Conservation (phyloP, 176 grass and related monocot genomes). For the Elaeis guineensis region DNA sequence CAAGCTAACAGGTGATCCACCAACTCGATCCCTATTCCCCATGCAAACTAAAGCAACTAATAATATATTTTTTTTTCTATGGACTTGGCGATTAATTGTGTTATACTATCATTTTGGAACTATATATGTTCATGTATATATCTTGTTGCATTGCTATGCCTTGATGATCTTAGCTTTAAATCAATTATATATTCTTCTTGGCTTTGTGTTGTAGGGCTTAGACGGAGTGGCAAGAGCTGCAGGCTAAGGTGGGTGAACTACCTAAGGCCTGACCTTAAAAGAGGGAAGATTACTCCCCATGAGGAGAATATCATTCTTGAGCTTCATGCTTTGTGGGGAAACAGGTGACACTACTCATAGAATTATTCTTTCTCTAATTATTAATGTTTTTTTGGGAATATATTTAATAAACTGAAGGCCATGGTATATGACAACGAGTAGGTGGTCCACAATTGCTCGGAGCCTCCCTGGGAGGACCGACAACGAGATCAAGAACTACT, state of each 20-base stretch:
- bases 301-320: conserved; percentile 15
- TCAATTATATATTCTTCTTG: neutral
- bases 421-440: neutral
- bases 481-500: conserved; percentile 99
- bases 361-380: too few relatives aligned
- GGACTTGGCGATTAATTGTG: too few relatives aligned
- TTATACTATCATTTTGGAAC: too few relatives aligned
- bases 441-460: conserved; percentile 87
- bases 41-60: too few relatives aligned
- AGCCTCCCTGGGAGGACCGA: conserved; percentile 91
- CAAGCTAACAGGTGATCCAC: conserved; percentile 51
- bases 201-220: neutral
- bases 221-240: conserved; percentile 11
- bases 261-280: conserved; percentile 14
- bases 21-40: too few relatives aligned
- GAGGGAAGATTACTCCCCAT: conserved; percentile 8
- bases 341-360: neutral
- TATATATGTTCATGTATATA: too few relatives aligned
- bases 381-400: too few relatives aligned
- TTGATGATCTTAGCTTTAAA: too few relatives aligned
- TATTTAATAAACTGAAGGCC: too few relatives aligned
- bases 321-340: conserved; percentile 18
- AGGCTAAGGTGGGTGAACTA: conserved; percentile 22
- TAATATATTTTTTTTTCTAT: too few relatives aligned
- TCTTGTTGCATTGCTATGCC: too few relatives aligned